Percentiles rank a stretch among this genome's conserved stretches.
phyloP scores from a whole-genome alignment of 257 asterid genomes.

The Solanum clarkiae region DNA sequence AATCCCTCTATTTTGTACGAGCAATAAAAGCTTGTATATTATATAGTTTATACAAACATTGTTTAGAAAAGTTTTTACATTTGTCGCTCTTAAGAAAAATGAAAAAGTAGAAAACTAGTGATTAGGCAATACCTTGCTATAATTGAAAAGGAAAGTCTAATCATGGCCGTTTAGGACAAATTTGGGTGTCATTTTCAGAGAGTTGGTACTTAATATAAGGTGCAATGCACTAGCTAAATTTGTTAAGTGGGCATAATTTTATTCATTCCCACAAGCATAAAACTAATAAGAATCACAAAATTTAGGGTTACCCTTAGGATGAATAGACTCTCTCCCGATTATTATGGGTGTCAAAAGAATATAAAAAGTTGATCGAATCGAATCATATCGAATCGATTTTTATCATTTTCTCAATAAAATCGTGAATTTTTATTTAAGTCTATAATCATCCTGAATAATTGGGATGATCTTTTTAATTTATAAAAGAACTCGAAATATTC shows the following conservation, averaged over 20 bases:
- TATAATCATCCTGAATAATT: no score
- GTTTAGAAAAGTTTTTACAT: not conserved
- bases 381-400: no score
- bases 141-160: not conserved
- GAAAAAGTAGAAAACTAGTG: not conserved
- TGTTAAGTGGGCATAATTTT: not conserved
- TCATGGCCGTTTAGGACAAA: conserved; percentile 31
- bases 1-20: not conserved
- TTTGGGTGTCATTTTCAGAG: conserved; percentile 9
- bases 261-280: not conserved
- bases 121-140: not conserved
- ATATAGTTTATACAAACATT: not conserved
- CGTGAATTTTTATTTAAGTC: no score
- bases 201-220: not conserved
- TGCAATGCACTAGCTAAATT: not conserved
- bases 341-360: no score
- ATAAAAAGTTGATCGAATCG: no score
- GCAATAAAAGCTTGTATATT: not conserved
- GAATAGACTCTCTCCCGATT: not conserved
- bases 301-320: not conserved
- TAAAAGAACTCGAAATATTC: no score
- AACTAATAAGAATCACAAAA: not conserved
- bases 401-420: no score
- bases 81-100: not conserved
- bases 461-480: no score